Base-by-base conservation (phyloP, 208 protist species). In the Leptomonas pyrrhocoris region DNA sequence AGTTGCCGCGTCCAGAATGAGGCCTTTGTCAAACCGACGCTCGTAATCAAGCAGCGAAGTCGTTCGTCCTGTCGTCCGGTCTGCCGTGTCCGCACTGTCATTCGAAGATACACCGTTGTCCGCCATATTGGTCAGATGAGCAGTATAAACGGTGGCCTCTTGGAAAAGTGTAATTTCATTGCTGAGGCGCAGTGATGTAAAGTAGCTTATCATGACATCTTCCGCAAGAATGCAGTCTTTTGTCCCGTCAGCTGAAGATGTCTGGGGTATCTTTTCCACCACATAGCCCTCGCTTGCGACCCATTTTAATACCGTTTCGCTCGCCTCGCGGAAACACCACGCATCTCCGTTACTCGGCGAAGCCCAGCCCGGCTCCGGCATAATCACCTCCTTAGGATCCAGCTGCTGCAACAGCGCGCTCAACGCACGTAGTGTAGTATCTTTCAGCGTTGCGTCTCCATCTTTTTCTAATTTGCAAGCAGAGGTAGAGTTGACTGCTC, bases 321-420 rank as follows among this genome's bases (percentile, higher is more conserved):
- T 58, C 21, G 62, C 42, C 1, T 43, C 19, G 9, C 42, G 40
- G 55, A 57, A 73, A n/a, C 7, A 2, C 23, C 23, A 23, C 15
- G 7, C 1, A 11, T 5, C n/a, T 19, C 36, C 45, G 12, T 2
- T 12, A 25, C 62, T 34, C 13, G 45, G 36, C 25, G 57, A 16
- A 36, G 16, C 34, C 51, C 72, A 70, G 48, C 21, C 42, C 19
- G 21, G 21, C 23, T 66, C 67, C n/a, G 85, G 74, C 56, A 97
- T 60, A 55, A 97, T 80, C 21, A 97, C 74, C 53, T 97, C 92
- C 23, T 81, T 77, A 36, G 92, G 92, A 28, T 83, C 80, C 38
- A 94, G 76, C 62, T 91, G 87, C 43, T 94, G 92, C 31, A 97
- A 67, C 0, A 97, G 72, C 3, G 88, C 67, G 18, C 73, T 78